Conservation (phyloP, 2,329 filamentous ascomycete species). For the Fusarium nisikadoi region DNA sequence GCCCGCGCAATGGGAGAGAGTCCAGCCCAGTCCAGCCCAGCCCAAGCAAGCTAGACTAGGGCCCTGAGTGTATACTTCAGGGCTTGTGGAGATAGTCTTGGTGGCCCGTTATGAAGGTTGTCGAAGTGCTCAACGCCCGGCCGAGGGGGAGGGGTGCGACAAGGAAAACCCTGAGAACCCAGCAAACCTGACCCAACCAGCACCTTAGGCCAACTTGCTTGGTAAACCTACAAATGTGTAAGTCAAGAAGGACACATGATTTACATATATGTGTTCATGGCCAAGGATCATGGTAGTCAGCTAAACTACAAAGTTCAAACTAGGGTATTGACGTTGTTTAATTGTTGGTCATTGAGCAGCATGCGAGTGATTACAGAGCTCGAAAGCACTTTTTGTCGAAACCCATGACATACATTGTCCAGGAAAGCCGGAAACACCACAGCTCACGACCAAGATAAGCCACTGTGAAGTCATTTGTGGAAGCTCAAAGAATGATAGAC, state of each 20-base stretch:
- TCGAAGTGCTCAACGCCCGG: constrained; percentile 28
- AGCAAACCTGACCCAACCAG: constrained; percentile 32
- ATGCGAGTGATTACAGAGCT: background rate
- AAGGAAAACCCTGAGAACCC: constrained; percentile 26
- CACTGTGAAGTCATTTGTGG: constrained; percentile 13
- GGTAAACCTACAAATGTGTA: constrained; percentile 40
- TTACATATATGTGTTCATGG: constrained; percentile 28
- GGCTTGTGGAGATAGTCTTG: constrained; percentile 38
- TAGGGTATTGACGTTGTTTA: constrained; percentile 1
- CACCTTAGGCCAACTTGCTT: constrained; percentile 39
- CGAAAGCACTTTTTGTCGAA: constrained; percentile 1
- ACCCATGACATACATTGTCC: background rate
- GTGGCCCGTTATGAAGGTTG: constrained; percentile 34
- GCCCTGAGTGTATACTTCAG: constrained; percentile 35
- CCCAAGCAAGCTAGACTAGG: constrained; percentile 22
- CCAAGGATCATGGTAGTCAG: constrained; percentile 23
- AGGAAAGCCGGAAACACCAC: constrained; percentile 1
- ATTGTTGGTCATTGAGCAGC: constrained; percentile 19
- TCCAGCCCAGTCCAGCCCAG: constrained; percentile 20
- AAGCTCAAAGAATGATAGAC: constrained; percentile 19
- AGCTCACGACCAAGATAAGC: constrained; percentile 1
- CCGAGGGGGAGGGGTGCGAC: constrained; percentile 34
- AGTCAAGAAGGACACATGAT: constrained; percentile 40
- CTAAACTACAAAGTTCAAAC: constrained; percentile 10
- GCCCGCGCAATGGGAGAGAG: constrained; percentile 22